phyloP scores from a whole-genome alignment of 805 yeast genomes.

The Saccharomycopsis schoenii region DNA sequence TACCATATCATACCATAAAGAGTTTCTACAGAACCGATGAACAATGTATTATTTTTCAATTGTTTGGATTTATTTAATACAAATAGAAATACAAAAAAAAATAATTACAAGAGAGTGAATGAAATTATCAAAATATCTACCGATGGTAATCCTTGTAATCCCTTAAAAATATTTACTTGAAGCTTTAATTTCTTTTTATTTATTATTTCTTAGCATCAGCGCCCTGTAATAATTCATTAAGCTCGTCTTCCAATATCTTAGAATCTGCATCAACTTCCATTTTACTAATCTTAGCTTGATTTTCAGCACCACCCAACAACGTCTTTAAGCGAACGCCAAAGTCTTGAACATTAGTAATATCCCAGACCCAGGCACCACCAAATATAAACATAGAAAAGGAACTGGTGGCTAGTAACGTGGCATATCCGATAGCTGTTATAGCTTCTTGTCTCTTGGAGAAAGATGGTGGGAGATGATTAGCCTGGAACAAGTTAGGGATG shows the following conservation, averaged over 20 bases:
- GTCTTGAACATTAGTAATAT: slow-evolving; percentile 58
- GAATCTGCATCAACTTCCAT: slow-evolving; percentile 53
- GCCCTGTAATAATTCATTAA: slow-evolving; percentile 41
- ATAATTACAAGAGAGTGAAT: not conserved
- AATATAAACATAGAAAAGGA: slow-evolving; percentile 62
- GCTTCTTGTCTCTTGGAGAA: slow-evolving; percentile 77
- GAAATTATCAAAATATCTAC: not conserved
- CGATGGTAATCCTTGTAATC: not conserved
- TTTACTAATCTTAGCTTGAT: slow-evolving; percentile 35
- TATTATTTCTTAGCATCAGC: slow-evolving; percentile 13
- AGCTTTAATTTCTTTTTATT: not conserved
- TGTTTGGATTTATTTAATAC: not conserved
- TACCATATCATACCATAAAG: no score
- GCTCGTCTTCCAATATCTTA: slow-evolving; percentile 42
- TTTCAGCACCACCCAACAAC: slow-evolving; percentile 58
- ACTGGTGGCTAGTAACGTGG: slow-evolving; percentile 64
- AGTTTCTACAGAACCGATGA: no score
- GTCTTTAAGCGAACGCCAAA: slow-evolving; percentile 61
- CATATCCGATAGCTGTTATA: slow-evolving; percentile 72
- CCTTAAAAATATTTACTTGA: not conserved
- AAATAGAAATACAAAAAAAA: not conserved
- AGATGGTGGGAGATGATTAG: slow-evolving; percentile 80
- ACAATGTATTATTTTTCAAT: not conserved
- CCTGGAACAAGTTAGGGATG: slow-evolving; percentile 67
- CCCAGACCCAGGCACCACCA: slow-evolving; percentile 74